Evolutionary conservation across 2,329 filamentous ascomycete species (phyloP).

Genomic region (Epichloe sp.): DNA sequence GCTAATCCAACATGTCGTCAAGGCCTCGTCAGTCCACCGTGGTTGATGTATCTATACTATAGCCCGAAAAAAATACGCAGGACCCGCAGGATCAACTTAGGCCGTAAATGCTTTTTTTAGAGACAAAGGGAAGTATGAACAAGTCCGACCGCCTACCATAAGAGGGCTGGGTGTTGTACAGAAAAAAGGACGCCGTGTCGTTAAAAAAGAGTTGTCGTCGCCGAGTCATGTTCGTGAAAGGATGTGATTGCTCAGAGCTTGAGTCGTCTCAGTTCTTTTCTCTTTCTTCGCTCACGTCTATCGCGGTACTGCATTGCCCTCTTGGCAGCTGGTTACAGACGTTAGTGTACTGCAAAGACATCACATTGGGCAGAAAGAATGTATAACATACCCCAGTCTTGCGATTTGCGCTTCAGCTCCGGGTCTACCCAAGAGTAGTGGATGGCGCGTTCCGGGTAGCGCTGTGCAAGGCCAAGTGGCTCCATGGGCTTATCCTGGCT

Average conservation of each 20-base stretch:
- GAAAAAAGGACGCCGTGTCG: neutral
- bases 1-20: neutral
- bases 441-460: constrained; percentile 35
- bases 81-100: neutral
- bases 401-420: constrained; percentile 24
- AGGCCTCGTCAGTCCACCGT: neutral
- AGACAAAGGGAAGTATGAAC: neutral
- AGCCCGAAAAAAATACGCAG: neutral
- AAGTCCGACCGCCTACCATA: neutral
- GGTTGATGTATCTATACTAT: neutral
- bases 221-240: neutral
- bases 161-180: neutral
- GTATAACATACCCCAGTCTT: constrained; percentile 26
- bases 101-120: neutral
- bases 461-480: constrained; percentile 24
- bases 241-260: constrained; percentile 17
- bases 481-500: constrained; percentile 23
- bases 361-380: neutral
- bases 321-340: constrained; percentile 17
- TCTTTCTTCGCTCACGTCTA: constrained; percentile 23
- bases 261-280: constrained; percentile 24
- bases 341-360: neutral
- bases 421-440: constrained; percentile 31
- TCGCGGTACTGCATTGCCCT: constrained; percentile 23
- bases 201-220: constrained; percentile 5